These are phyloP conservation scores for Xylariaceae sp. DNA, from an alignment of 2,329 filamentous ascomycete species.

Conservation along the genomic window DNA sequence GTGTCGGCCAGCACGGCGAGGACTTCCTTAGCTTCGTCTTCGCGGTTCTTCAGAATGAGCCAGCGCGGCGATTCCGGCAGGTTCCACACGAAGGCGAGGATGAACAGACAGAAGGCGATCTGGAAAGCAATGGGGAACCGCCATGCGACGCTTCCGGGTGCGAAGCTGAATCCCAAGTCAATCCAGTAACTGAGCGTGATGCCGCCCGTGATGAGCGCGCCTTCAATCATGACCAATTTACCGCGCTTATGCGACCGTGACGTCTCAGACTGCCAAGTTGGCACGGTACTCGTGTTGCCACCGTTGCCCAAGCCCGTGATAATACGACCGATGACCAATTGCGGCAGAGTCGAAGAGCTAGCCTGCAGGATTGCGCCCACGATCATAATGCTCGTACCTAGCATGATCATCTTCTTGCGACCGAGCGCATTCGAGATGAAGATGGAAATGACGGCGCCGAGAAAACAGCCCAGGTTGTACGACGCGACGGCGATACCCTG, in stretches of 20 bases:
- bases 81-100: constrained; percentile 48
- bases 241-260: constrained; percentile 54
- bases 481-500: constrained; percentile 52
- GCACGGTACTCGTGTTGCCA: constrained; percentile 43
- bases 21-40: constrained; percentile 41
- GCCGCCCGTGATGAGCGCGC: constrained; percentile 53
- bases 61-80: constrained; percentile 51
- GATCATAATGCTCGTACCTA: constrained; percentile 55
- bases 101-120: constrained; percentile 55
- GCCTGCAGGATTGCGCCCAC: constrained; percentile 47
- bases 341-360: constrained; percentile 41
- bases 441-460: constrained; percentile 44
- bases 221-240: constrained; percentile 59
- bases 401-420: constrained; percentile 52
- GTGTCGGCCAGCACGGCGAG: constrained; percentile 39
- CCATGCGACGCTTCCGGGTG: constrained; percentile 49
- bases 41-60: constrained; percentile 41
- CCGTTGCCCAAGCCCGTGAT: constrained; percentile 43
- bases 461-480: constrained; percentile 58
- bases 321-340: constrained; percentile 54
- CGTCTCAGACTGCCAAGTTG: constrained; percentile 60
- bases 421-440: constrained; percentile 54
- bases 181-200: constrained; percentile 59
- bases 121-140: constrained; percentile 59
- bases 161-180: constrained; percentile 54